Conservation (phyloP, 805 yeast species). For the Soucietia sequanensis region DNA sequence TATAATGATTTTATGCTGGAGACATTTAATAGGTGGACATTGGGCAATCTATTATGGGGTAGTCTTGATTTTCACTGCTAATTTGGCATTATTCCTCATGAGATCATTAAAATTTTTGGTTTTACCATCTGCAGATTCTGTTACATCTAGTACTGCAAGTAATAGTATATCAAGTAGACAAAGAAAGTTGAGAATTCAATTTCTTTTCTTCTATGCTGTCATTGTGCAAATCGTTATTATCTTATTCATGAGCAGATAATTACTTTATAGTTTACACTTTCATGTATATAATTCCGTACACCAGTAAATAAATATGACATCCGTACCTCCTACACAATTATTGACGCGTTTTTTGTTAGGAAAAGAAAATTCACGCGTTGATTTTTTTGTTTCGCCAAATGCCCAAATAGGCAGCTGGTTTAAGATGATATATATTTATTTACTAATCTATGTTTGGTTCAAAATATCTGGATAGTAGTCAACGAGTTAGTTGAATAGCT, state of each 20-base stretch:
- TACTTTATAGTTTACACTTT: too few relatives aligned
- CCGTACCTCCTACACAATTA: too few relatives aligned
- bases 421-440: too few relatives aligned
- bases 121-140: constrained; percentile 51
- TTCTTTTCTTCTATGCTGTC: constrained; percentile 80
- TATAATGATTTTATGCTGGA: constrained; percentile 53
- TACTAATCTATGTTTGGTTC: too few relatives aligned
- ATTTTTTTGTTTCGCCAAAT: too few relatives aligned
- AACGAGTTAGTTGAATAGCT: too few relatives aligned
- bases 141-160: constrained; percentile 40
- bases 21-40: constrained; percentile 39
- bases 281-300: too few relatives aligned
- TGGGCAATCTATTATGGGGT: constrained; percentile 35
- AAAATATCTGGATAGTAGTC: too few relatives aligned
- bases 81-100: constrained; percentile 60
- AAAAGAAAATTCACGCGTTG: too few relatives aligned
- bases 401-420: too few relatives aligned
- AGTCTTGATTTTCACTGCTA: constrained; percentile 35
- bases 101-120: constrained; percentile 69
- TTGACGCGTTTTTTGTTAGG: too few relatives aligned
- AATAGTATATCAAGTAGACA: constrained; percentile 64
- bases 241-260: constrained; percentile 57
- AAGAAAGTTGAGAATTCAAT: constrained; percentile 81
- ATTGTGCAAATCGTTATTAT: constrained; percentile 73
- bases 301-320: too few relatives aligned